Percentiles rank a stretch among this genome's conserved stretches.
Evolutionary conservation across 345 rosid genomes (phyloP).

Genomic region (Brassica juncea): DNA sequence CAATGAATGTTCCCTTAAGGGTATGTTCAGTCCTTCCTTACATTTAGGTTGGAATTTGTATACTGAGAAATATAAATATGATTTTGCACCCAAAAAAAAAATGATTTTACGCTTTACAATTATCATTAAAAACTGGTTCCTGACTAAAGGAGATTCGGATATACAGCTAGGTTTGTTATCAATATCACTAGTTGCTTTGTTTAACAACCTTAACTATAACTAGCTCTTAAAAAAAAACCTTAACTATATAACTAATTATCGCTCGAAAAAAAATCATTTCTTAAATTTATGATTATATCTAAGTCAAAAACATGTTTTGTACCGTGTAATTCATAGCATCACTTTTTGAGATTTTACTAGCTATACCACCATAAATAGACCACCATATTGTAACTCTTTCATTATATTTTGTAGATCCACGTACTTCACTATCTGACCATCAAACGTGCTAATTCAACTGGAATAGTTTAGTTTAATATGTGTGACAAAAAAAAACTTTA

Average conservation of each 20-base stretch:
- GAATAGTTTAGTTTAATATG: neutral
- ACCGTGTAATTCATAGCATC: neutral
- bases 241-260: neutral
- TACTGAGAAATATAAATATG: neutral
- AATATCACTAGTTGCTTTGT: neutral
- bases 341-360: neutral
- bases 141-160: neutral
- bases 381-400: neutral
- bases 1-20: constrained; percentile 1
- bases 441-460: neutral
- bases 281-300: neutral
- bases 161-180: neutral
- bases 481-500: too few relatives aligned
- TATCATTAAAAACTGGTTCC: neutral
- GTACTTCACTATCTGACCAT: neutral
- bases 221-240: neutral
- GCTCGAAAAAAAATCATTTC: neutral
- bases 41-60: neutral
- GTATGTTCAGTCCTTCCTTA: neutral
- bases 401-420: neutral
- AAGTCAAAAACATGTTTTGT: neutral
- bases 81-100: too few relatives aligned
- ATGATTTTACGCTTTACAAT: neutral
- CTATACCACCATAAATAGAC: neutral
- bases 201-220: neutral